phyloP scores from a whole-genome alignment of 345 rosid species.

The Eucalyptus lansdowneana region DNA sequence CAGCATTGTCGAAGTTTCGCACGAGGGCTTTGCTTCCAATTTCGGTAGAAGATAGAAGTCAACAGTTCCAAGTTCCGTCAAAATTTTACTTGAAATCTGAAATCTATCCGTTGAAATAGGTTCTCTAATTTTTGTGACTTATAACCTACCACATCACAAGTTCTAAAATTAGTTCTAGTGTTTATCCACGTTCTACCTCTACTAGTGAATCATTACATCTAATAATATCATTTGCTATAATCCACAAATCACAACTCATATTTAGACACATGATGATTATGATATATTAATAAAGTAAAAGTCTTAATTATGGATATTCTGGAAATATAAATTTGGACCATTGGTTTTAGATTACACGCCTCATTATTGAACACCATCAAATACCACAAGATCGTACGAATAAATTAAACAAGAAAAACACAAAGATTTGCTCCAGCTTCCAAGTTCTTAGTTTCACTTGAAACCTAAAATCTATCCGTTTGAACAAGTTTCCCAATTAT shows the following conservation, averaged over 20 bases:
- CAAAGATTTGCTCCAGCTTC: not conserved
- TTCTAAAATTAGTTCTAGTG: rapidly evolving
- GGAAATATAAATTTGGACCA: no score
- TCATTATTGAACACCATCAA: no score
- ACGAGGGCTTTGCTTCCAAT: not conserved
- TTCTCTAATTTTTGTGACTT: no score
- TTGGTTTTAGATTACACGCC: rapidly evolving
- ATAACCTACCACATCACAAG: no score
- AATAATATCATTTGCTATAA: no score
- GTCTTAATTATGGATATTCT: no score
- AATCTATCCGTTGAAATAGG: no score
- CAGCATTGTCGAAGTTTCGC: not conserved
- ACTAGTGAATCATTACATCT: not conserved
- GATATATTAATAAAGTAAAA: no score
- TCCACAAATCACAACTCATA: no score
- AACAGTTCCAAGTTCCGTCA: no score
- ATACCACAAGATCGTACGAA: rapidly evolving
- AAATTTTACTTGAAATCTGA: not conserved
- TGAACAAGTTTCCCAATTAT: not conserved
- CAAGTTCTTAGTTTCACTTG: not conserved
- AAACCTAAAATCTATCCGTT: not conserved
- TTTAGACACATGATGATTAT: no score
- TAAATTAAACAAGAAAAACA: not conserved
- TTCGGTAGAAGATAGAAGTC: not conserved
- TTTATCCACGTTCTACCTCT: not conserved